A percentile compares a stretch with the other conserved stretches of the same genome.
These are phyloP conservation scores for Botryobasidium botryosum DNA, from an alignment of 768 basidiomycete genomes.

Conservation along the genomic window DNA sequence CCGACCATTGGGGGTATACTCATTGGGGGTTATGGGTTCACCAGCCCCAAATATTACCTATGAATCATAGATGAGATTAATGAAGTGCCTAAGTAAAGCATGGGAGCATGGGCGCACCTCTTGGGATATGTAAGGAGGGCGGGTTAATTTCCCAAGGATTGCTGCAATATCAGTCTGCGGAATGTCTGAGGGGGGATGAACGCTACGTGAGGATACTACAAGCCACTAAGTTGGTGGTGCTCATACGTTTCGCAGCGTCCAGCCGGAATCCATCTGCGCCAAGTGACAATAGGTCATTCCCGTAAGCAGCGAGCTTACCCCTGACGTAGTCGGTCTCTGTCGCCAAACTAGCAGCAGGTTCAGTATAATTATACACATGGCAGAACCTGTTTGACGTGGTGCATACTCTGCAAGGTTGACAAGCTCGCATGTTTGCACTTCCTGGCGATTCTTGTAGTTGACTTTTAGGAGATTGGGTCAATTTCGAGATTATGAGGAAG, in stretches of 20 bases:
- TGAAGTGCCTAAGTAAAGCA: not conserved
- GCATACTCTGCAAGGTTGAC: slow-evolving; percentile 35
- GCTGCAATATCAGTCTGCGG: slow-evolving; percentile 34
- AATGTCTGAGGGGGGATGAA: slow-evolving; percentile 35
- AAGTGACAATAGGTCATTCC: slow-evolving; percentile 41
- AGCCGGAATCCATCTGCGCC: slow-evolving; percentile 44
- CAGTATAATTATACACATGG: not conserved
- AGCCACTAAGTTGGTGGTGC: not conserved
- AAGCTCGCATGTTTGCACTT: slow-evolving; percentile 40
- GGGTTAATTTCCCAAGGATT: slow-evolving; percentile 30
- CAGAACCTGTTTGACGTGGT: not conserved
- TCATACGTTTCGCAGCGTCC: slow-evolving; percentile 28
- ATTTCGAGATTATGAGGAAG: no score
- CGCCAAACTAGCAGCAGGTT: slow-evolving; percentile 25
- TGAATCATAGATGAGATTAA: not conserved
- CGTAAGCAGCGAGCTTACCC: slow-evolving; percentile 35
- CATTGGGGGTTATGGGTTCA: slow-evolving; percentile 35
- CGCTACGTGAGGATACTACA: not conserved
- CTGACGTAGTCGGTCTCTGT: slow-evolving; percentile 47
- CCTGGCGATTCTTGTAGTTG: slow-evolving; percentile 32
- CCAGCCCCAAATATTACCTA: slow-evolving; percentile 27
- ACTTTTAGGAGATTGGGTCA: no score
- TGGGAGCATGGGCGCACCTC: no score
- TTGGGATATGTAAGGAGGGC: slow-evolving; percentile 41
- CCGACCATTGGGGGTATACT: slow-evolving; percentile 40